A percentile compares a stretch with the other conserved stretches of the same genome.
Evolutionary conservation across 75 land plant genomes (phyloP).

Genomic region (Selaginella moellendorffii): DNA sequence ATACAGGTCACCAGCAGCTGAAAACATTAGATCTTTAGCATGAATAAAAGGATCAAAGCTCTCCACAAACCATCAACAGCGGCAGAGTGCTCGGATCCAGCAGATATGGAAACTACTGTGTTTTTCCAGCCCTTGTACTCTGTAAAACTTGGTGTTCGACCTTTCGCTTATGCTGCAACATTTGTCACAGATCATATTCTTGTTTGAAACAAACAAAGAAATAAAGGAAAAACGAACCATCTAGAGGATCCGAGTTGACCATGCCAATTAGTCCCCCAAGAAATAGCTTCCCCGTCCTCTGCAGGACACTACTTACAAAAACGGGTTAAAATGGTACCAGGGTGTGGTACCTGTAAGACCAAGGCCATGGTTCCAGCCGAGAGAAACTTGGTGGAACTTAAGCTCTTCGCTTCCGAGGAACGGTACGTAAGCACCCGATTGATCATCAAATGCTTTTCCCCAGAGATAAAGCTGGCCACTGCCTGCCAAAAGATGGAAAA

Average conservation of each 20-base stretch:
- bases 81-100: slow-evolving; percentile 92
- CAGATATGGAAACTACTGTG: slow-evolving; percentile 37
- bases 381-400: slow-evolving; percentile 38
- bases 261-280: slow-evolving; percentile 50
- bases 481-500: slow-evolving; percentile 36
- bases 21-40: neutral
- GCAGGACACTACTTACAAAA: slow-evolving; percentile 9
- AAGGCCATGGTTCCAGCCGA: slow-evolving; percentile 94
- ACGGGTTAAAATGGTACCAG: no score
- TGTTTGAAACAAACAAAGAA: no score
- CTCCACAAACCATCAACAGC: slow-evolving; percentile 45
- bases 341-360: slow-evolving; percentile 52
- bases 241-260: slow-evolving; percentile 31
- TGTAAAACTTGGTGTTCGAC: neutral
- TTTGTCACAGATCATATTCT: neutral
- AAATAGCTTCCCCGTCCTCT: slow-evolving; percentile 47
- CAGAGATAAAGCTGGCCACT: slow-evolving; percentile 58
- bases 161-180: slow-evolving; percentile 1
- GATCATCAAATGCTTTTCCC: slow-evolving; percentile 65
- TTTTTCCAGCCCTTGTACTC: slow-evolving; percentile 5
- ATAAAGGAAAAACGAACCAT: no score
- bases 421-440: slow-evolving; percentile 32
- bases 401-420: slow-evolving; percentile 15
- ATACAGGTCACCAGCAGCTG: slow-evolving; percentile 56
- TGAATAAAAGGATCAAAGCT: no score